phyloP scores from a whole-genome alignment of 225 moss, liverwort and hornwort species.

The Marchantia paleacea region DNA sequence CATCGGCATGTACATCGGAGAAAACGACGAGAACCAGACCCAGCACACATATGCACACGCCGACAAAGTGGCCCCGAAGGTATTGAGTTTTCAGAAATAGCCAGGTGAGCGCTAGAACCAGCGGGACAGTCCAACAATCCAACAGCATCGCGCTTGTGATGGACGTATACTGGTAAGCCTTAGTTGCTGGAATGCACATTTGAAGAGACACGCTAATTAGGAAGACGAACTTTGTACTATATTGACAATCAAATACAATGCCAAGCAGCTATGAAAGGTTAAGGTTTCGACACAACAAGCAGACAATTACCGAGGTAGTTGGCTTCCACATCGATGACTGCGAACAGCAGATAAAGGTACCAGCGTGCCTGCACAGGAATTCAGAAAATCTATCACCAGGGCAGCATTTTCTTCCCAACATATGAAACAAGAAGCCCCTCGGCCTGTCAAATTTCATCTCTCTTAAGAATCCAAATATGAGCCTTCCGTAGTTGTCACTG shows the following conservation, averaged over 20 bases:
- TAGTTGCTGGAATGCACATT: constrained; percentile 37
- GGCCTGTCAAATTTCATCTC: too few relatives aligned
- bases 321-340: constrained; percentile 75
- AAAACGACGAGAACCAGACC: constrained; percentile 61
- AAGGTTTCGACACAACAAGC: background rate
- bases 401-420: too few relatives aligned
- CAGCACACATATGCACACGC: constrained; percentile 51
- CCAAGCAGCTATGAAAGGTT: too few relatives aligned
- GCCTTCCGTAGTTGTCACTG: too few relatives aligned
- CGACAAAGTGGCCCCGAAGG: constrained; percentile 42
- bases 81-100: constrained; percentile 53
- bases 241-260: background rate
- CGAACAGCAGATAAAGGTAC: constrained; percentile 70
- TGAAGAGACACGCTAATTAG: background rate
- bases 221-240: background rate
- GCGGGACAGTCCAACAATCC: constrained; percentile 78
- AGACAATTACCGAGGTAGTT: constrained; percentile 54
- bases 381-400: background rate
- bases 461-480: too few relatives aligned
- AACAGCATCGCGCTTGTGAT: constrained; percentile 77
- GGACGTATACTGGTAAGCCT: constrained; percentile 74
- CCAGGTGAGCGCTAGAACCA: constrained; percentile 65
- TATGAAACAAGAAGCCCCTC: too few relatives aligned
- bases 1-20: constrained; percentile 59
- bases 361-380: constrained; percentile 37